Conservation (phyloP, 192 early-diverging fungal genomes). For the Chytriomyces sp. region DNA sequence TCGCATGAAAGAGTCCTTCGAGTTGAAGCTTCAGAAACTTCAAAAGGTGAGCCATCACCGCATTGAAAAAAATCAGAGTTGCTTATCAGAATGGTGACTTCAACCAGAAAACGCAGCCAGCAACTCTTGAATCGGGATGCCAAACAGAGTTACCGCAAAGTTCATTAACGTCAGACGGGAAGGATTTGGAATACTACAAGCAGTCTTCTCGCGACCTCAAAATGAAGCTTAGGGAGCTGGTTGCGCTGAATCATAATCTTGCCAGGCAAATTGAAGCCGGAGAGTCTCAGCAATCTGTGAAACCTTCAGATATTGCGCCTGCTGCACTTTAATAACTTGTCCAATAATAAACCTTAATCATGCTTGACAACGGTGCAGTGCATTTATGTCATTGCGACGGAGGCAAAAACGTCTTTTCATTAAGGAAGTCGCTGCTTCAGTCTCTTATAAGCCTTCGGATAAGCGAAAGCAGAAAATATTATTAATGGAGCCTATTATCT, state of each 20-base stretch:
- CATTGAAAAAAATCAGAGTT: not conserved
- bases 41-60: not conserved
- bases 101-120: not conserved
- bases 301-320: not conserved
- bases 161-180: not conserved
- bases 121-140: not conserved
- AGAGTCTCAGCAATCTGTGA: not conserved
- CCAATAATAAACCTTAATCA: too few relatives aligned
- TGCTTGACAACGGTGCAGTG: too few relatives aligned
- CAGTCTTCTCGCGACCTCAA: conserved; percentile 50
- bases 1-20: not conserved
- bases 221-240: conserved; percentile 48
- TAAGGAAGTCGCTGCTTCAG: too few relatives aligned
- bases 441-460: too few relatives aligned
- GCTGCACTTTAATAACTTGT: not conserved
- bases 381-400: too few relatives aligned
- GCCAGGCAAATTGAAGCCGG: conserved; percentile 42
- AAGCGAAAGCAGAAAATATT: too few relatives aligned
- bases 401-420: too few relatives aligned
- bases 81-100: not conserved
- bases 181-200: conserved; percentile 47
- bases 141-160: not conserved
- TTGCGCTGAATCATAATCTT: conserved; percentile 53
- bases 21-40: not conserved
- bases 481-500: too few relatives aligned